Evolutionary conservation across 495 filamentous ascomycete genomes (phyloP).

Genomic region (Talaromyces trachyspermus): DNA sequence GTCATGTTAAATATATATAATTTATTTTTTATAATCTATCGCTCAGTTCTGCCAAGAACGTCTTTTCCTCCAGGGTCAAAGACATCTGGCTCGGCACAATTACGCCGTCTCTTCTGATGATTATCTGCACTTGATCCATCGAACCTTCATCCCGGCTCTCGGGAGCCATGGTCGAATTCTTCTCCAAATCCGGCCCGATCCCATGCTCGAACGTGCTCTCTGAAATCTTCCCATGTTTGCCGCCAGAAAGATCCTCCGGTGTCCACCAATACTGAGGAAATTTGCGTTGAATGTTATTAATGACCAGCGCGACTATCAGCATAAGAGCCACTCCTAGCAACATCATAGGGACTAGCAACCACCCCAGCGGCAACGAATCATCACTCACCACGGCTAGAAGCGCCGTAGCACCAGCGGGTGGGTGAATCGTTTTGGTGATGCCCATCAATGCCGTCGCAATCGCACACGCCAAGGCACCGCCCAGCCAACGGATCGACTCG

Average conservation of each 20-base stretch:
- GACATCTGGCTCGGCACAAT: constrained; percentile 27
- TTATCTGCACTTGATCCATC: constrained; percentile 18
- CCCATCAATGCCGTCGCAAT: constrained; percentile 65
- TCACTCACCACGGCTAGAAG: constrained; percentile 63
- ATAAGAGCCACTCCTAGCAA: constrained; percentile 59
- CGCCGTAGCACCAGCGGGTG: constrained; percentile 83
- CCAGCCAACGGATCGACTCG: constrained; percentile 51
- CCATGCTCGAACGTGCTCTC: not conserved
- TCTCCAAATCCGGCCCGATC: constrained; percentile 19
- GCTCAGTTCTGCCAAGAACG: constrained; percentile 24
- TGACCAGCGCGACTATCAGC: constrained; percentile 53
- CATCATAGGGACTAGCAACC: constrained; percentile 64
- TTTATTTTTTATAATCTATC: constrained; percentile 23
- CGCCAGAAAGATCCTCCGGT: constrained; percentile 19
- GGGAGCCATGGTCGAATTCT: not conserved
- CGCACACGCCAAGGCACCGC: constrained; percentile 62
- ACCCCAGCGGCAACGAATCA: constrained; percentile 52
- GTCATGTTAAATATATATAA: constrained; percentile 2
- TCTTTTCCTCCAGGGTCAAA: constrained; percentile 26
- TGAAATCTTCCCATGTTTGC: not conserved
- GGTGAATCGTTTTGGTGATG: constrained; percentile 72
- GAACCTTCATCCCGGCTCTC: not conserved
- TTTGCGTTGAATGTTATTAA: constrained; percentile 70
- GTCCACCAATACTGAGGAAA: constrained; percentile 75
- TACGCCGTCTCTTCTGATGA: constrained; percentile 25